Evolutionary conservation across 2,329 filamentous ascomycete species (phyloP).

Genomic region (Arthrinium phaeospermum): DNA sequence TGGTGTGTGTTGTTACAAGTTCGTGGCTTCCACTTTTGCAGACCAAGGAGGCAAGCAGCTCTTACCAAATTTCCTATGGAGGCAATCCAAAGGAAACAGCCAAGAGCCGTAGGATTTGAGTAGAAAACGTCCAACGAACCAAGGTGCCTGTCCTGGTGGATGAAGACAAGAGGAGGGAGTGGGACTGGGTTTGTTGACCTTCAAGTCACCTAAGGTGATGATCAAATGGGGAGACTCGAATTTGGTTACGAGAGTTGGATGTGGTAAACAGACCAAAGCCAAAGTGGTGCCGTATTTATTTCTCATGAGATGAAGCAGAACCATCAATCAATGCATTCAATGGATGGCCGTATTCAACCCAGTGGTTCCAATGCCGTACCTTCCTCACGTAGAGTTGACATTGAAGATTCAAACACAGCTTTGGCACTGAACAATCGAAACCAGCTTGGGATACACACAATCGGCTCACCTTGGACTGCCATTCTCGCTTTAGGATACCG

Average conservation of each 20-base stretch:
- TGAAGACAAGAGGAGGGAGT: neutral
- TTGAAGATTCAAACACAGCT: neutral
- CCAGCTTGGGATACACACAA: neutral
- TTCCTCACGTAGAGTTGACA: neutral
- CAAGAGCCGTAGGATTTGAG: neutral
- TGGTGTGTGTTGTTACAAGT: neutral
- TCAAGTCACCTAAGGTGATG: neutral
- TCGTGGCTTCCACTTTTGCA: neutral
- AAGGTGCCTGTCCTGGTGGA: neutral
- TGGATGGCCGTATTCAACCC: neutral
- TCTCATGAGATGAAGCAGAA: neutral
- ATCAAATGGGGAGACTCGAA: neutral
- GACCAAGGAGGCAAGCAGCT: neutral
- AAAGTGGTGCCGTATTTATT: neutral
- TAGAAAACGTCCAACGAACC: neutral
- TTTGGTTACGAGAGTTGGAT: neutral
- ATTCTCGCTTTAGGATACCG: neutral
- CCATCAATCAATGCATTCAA: neutral
- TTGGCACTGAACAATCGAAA: neutral
- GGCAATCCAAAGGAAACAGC: neutral
- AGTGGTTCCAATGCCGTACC: neutral
- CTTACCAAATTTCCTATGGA: neutral
- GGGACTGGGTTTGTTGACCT: neutral
- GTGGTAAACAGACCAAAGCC: neutral
- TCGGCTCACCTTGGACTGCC: neutral